These are phyloP conservation scores for Penicillium sp. DNA, from an alignment of 2,329 filamentous ascomycete species.

Conservation along the genomic window DNA sequence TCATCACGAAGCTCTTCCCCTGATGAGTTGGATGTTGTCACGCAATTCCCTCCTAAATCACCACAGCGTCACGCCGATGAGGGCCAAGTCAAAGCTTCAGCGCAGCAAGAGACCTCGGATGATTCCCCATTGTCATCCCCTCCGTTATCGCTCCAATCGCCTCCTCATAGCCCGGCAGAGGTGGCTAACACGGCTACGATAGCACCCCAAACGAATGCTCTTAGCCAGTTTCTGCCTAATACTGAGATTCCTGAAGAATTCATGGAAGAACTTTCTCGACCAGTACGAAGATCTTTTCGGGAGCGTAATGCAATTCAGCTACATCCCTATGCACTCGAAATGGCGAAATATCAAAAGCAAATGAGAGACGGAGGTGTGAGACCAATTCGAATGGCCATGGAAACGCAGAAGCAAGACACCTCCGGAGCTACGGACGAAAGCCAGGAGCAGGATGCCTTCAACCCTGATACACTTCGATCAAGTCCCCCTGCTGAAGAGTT, in stretches of 20 bases:
- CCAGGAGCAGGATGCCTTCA: slow-evolving; percentile 34
- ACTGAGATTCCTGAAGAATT: slow-evolving; percentile 31
- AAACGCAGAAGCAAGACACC: slow-evolving; percentile 14
- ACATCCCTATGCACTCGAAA: slow-evolving; percentile 49
- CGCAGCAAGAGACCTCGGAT: slow-evolving; percentile 12
- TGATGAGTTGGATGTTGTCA: slow-evolving; percentile 37
- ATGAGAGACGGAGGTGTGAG: slow-evolving; percentile 44
- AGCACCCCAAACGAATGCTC: slow-evolving; percentile 1
- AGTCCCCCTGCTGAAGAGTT: slow-evolving; percentile 33
- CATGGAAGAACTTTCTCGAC: slow-evolving; percentile 25
- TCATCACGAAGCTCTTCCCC: slow-evolving; percentile 31
- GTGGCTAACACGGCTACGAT: not conserved
- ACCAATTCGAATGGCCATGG: slow-evolving; percentile 38
- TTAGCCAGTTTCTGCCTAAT: slow-evolving; percentile 19
- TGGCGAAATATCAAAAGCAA: slow-evolving; percentile 43
- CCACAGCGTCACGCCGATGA: not conserved
- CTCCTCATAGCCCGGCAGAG: not conserved
- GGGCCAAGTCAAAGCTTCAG: not conserved
- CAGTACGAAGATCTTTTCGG: slow-evolving; percentile 38
- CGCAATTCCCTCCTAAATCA: slow-evolving; percentile 19
- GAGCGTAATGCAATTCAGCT: slow-evolving; percentile 50
- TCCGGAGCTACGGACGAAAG: slow-evolving; percentile 27
- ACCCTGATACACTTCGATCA: slow-evolving; percentile 32
- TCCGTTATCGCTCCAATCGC: slow-evolving; percentile 30
- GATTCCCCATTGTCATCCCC: slow-evolving; percentile 40